Percentiles rank a stretch among this genome's conserved stretches.
These are phyloP conservation scores for Neocallimastix lanati DNA, from an alignment of 192 early-diverging fungal species.

Conservation along the genomic window DNA sequence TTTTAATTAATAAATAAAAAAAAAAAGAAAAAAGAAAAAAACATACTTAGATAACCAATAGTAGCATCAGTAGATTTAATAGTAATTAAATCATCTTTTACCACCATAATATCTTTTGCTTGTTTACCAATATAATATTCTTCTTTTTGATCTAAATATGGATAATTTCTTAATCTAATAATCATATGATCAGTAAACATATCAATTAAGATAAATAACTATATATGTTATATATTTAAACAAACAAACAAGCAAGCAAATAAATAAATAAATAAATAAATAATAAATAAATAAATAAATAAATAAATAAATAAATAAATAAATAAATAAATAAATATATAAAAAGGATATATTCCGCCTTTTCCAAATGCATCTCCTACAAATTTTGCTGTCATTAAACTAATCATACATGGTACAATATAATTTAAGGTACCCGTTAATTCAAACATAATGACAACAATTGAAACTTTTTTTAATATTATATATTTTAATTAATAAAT, in stretches of 20 bases:
- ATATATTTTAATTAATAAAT: no score
- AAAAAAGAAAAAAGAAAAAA: conserved; percentile 3
- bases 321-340: not conserved
- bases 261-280: no score
- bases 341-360: conserved; percentile 19
- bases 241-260: no score
- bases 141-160: conserved; percentile 50
- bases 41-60: conserved; percentile 16
- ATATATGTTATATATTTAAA: no score
- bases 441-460: conserved; percentile 98
- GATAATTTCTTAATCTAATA: conserved; percentile 57
- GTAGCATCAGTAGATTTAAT: conserved; percentile 19
- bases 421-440: conserved; percentile 90
- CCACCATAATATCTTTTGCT: conserved; percentile 25
- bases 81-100: conserved; percentile 37
- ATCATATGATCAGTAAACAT: conserved; percentile 44
- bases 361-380: conserved; percentile 52
- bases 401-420: conserved; percentile 74
- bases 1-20: not conserved
- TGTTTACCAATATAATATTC: conserved; percentile 8
- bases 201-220: not conserved
- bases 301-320: not conserved
- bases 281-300: no score
- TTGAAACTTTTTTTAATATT: conserved; percentile 22
- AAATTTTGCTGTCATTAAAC: conserved; percentile 40